A percentile compares a stretch with the other conserved stretches of the same genome.
Evolutionary conservation across 352 stramenopile species (phyloP).

Genomic region (Globisporangium heterothallicum): DNA sequence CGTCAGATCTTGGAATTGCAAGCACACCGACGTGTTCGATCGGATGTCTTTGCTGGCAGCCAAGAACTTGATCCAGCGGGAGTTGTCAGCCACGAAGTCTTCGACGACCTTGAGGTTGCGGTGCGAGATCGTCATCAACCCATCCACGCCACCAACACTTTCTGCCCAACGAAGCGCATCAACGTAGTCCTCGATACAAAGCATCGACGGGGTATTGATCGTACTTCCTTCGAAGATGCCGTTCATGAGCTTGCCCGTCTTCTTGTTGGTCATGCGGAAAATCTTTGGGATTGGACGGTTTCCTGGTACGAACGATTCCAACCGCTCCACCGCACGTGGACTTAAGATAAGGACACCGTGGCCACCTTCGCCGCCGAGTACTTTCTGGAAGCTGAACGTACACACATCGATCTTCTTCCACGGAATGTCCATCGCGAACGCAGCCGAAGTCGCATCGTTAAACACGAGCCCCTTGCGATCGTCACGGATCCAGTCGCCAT

Average conservation of each 20-base stretch:
- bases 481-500: slow-evolving; percentile 95
- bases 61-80: slow-evolving; percentile 96
- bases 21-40: slow-evolving; percentile 97
- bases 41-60: slow-evolving; percentile 90
- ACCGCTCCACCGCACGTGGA: slow-evolving; percentile 93
- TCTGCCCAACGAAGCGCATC: slow-evolving; percentile 96
- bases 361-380: slow-evolving; percentile 96
- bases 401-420: slow-evolving; percentile 99
- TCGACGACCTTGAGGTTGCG: slow-evolving; percentile 94
- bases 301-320: slow-evolving; percentile 92
- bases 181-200: slow-evolving; percentile 99
- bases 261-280: slow-evolving; percentile 96
- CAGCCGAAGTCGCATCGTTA: slow-evolving; percentile 97
- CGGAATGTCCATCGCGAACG: slow-evolving; percentile 98
- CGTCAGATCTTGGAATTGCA: slow-evolving; percentile 89
- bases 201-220: slow-evolving; percentile 99
- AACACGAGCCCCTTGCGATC: slow-evolving; percentile 95
- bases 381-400: slow-evolving; percentile 99
- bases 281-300: slow-evolving; percentile 97
- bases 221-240: slow-evolving; percentile 98
- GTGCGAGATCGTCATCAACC: slow-evolving; percentile 91
- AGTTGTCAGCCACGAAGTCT: slow-evolving; percentile 95
- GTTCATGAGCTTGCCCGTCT: slow-evolving; percentile 91
- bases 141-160: slow-evolving; percentile 90
- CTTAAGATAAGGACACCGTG: slow-evolving; percentile 98